Conservation (phyloP, 352 stramenopile species). For the Globisporangium megalacanthum region DNA sequence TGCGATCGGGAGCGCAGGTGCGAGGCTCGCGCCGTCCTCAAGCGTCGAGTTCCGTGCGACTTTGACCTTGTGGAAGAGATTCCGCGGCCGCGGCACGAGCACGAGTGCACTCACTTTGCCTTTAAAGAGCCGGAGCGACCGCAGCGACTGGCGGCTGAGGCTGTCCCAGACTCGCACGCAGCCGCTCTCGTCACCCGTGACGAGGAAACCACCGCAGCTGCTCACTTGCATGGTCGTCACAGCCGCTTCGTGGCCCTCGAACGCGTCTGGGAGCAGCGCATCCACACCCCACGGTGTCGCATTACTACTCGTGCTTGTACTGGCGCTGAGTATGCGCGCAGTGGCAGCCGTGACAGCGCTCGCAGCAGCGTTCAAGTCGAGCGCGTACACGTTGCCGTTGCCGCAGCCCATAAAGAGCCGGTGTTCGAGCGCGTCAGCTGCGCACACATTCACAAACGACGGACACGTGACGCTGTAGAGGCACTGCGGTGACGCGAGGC, state of each 20-base stretch:
- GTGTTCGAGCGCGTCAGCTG: slow-evolving; percentile 58
- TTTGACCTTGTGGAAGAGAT: slow-evolving; percentile 65
- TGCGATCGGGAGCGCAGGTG: slow-evolving; percentile 43
- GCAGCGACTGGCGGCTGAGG: slow-evolving; percentile 57
- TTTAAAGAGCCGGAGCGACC: slow-evolving; percentile 63
- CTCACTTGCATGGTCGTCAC: slow-evolving; percentile 56
- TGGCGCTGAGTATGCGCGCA: slow-evolving; percentile 40
- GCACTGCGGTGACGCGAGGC: slow-evolving; percentile 40
- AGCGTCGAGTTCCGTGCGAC: slow-evolving; percentile 19
- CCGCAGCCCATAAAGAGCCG: slow-evolving; percentile 66
- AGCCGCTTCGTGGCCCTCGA: slow-evolving; percentile 60
- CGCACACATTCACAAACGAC: slow-evolving; percentile 59
- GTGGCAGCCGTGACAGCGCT: slow-evolving; percentile 41
- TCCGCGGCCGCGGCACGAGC: slow-evolving; percentile 38
- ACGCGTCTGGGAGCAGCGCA: slow-evolving; percentile 40
- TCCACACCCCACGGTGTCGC: slow-evolving; percentile 34
- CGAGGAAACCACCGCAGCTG: slow-evolving; percentile 44
- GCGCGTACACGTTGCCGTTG: slow-evolving; percentile 62
- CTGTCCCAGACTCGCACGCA: slow-evolving; percentile 64
- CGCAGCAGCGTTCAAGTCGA: slow-evolving; percentile 64
- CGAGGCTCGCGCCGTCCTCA: slow-evolving; percentile 25
- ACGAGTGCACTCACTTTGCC: slow-evolving; percentile 47
- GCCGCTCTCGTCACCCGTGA: slow-evolving; percentile 58
- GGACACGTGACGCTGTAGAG: slow-evolving; percentile 65
- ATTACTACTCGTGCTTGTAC: background rate